phyloP scores from a whole-genome alignment of 441 rosid species.

The Erodium trifolium region DNA sequence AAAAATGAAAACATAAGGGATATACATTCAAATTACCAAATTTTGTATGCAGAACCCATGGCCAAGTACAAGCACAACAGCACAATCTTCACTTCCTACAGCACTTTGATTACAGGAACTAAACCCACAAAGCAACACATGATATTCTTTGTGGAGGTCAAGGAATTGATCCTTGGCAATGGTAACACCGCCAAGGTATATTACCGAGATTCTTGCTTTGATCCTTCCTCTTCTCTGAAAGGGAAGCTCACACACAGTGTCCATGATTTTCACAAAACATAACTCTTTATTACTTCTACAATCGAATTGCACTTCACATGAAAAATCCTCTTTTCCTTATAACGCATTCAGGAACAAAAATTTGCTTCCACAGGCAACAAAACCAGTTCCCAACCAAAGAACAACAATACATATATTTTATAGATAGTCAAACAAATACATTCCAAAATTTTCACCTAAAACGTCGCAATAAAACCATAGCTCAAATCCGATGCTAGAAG shows the following conservation, averaged over 20 bases:
- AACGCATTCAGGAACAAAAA: not conserved
- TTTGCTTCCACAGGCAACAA: not conserved
- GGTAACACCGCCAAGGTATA: not conserved
- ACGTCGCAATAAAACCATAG: not conserved
- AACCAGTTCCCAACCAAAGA: not conserved
- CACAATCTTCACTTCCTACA: not conserved
- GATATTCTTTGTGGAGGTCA: too few relatives aligned
- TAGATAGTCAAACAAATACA: not conserved
- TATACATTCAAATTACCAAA: not conserved
- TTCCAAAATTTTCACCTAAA: not conserved
- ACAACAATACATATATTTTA: not conserved
- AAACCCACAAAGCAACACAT: not conserved
- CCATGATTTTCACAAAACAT: not conserved
- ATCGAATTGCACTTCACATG: not conserved
- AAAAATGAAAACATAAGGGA: not conserved
- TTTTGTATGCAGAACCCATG: not conserved
- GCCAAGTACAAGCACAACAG: constrained; percentile 1
- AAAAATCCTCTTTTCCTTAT: not conserved
- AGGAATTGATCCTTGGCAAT: not conserved
- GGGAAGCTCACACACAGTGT: not conserved
- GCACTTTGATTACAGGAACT: not conserved
- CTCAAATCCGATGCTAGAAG: not conserved
- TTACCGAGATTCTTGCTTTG: not conserved
- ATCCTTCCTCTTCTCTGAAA: not conserved
- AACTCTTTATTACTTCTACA: not conserved